Conservation (phyloP, 208 protist species). For the Trypanosoma grayi region DNA sequence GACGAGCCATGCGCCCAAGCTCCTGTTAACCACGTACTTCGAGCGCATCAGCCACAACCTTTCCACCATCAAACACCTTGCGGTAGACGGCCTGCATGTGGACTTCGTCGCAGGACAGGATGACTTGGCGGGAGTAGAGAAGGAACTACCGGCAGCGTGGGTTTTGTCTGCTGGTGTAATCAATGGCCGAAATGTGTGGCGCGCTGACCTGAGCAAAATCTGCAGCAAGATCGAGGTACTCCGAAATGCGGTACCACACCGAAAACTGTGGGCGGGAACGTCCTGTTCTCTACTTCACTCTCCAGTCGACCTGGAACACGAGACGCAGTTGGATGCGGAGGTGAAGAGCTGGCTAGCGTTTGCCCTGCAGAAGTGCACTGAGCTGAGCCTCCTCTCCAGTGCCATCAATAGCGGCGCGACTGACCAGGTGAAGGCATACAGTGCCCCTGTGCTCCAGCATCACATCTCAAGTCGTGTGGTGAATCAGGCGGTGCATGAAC, state of each 20-base stretch:
- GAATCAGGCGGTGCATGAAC: conserved; percentile 30
- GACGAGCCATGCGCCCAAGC: conserved; percentile 24
- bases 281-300: conserved; percentile 84
- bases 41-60: conserved; percentile 63
- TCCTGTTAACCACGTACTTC: conserved; percentile 86
- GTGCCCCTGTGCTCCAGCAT: conserved; percentile 25
- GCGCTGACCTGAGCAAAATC: conserved; percentile 37
- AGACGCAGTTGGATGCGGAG: conserved; percentile 49
- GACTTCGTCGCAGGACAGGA: conserved; percentile 47
- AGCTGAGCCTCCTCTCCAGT: conserved; percentile 54
- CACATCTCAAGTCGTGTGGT: conserved; percentile 35
- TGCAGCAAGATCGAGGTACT: conserved; percentile 26
- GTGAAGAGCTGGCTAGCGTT: conserved; percentile 73
- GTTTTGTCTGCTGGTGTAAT: conserved; percentile 80
- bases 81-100: conserved; percentile 80
- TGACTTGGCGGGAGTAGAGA: conserved; percentile 32
- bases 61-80: conserved; percentile 29
- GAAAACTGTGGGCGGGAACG: conserved; percentile 57
- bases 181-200: conserved; percentile 88
- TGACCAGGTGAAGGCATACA: conserved; percentile 38
- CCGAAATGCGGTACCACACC: conserved; percentile 19
- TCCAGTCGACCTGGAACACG: conserved; percentile 61
- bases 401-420: conserved; percentile 28
- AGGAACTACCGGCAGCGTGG: conserved; percentile 39
- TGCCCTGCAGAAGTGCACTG: conserved; percentile 79